Evolutionary conservation across 768 basidiomycete species (phyloP), one percentile per base, ranked within the genome.

Genomic region (Tylopilus cervinicoccineus): DNA sequence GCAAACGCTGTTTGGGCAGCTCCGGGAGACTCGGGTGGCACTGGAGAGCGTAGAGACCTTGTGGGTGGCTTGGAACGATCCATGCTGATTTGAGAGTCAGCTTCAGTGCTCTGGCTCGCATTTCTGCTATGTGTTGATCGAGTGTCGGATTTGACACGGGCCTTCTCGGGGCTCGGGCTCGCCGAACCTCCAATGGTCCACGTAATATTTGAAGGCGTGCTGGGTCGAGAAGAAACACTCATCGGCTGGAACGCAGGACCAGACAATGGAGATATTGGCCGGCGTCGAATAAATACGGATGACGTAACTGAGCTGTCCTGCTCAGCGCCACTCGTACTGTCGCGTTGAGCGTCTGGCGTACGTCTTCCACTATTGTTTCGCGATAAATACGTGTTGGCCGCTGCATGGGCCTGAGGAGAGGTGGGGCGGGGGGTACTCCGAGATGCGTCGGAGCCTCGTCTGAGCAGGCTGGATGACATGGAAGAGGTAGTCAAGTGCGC

Each of bases 181-280:
- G 59, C 38, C 16, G 72, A 68, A 20, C 70, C 48, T n/a, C 54
- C 67, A 33, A 67, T 56, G 44, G 74, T 79, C 87, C 87, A 89
- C n/a, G 80, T 78, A 44, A 88, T 76, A 62, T 85, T 87, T 2
- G 88, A 89, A 29, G 88, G 88, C 23, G 88, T 86, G 38, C 62
- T 60, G 26, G 77, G 72, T 33, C 74, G 69, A 47, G 76, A 71
- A 45, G 81, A 74, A 20, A 78, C 74, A 7, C 76, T 57, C 70
- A 85, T 71, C 6, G 81, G 75, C 64, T 84, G 86, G 62, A 73
- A 87, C 4, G 79, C 66, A 23, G 76, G 70, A 23, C 72, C 76
- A 27, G 84, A 77, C 29, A 88, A 73, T 6, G 88, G 88, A 29
- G 88, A 89, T n/a, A 77, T 76, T 41, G 88, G 86, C 43, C 86